Percentiles rank a stretch among this genome's conserved stretches.
phyloP scores from a whole-genome alignment of 192 early-diverging fungal genomes.

The Gryganskiella cystojenkinii region DNA sequence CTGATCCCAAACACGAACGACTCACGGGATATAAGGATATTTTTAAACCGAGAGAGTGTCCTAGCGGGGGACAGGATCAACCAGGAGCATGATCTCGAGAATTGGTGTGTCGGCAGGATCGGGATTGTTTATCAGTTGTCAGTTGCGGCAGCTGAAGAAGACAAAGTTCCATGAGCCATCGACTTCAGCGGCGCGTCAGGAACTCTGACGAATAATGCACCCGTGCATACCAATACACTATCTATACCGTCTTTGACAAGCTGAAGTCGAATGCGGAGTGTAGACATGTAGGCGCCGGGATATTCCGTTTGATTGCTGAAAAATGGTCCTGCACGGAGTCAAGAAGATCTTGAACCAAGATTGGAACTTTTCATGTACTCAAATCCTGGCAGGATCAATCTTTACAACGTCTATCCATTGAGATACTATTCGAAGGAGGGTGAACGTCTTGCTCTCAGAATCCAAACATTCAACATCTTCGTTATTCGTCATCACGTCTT shows the following conservation, averaged over 20 bases:
- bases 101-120: constrained; percentile 1
- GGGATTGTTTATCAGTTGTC: constrained; percentile 9
- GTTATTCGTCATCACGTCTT: too few relatives aligned
- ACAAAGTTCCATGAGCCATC: constrained; percentile 8
- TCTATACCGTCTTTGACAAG: constrained; percentile 14
- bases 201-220: neutral
- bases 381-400: too few relatives aligned
- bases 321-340: constrained; percentile 3
- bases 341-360: too few relatives aligned
- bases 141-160: constrained; percentile 9
- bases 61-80: neutral
- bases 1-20: constrained; percentile 1
- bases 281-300: neutral
- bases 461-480: too few relatives aligned
- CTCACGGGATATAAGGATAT: neutral
- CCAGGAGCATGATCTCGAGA: constrained; percentile 4
- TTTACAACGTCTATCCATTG: too few relatives aligned
- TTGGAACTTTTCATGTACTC: too few relatives aligned
- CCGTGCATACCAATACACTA: neutral
- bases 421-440: too few relatives aligned
- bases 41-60: constrained; percentile 7
- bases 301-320: constrained; percentile 7
- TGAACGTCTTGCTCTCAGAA: too few relatives aligned
- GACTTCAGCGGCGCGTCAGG: neutral
- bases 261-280: constrained; percentile 9